Evolutionary conservation across 1,139 yeast genomes (phyloP), one percentile per base, ranked within the genome.

Genomic region (Candida freyschussii): DNA sequence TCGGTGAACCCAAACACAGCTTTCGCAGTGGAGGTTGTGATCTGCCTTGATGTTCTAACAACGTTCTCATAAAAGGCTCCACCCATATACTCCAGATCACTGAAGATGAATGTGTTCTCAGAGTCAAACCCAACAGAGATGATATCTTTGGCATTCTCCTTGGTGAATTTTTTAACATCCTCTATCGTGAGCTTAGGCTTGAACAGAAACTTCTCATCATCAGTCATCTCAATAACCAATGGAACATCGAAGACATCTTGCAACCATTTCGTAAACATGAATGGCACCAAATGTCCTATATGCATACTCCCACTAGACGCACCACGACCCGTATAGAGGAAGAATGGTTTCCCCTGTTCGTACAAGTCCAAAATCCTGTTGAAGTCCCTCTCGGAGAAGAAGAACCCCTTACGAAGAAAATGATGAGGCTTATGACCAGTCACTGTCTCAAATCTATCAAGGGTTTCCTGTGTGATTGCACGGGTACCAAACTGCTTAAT

Each of bases 1-100:
- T 93, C 98, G 50, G 75, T 80, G 69, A 93, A 91, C 5, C 99
- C 99, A 58, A 93, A 93, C n/a, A 91, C 97, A 2, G 97, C 87
- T 58, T 81, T 84, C 12, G 97, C 97, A 17, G 96, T 89, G 13
- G 95, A 81, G 7, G 94, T 84, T 24, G 98, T 93, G 62, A 93
- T 87, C 63, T 85, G 96, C 58, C 97, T 76, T 10, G 96, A 83
- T n/a, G 82, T 81, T 57, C 89, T 75, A 37, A 91, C 95, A 27
- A 93, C 94, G 51, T 86, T 93, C 60, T 87, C 96, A 61, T 91
- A 93, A 55, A 91, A 85, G 2, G 85, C 82, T 17, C 95, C 91
- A 40, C 91, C 87, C 95, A 93, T 85, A 65, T 84, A 91, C 47
- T 80, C 75, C 50, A 89, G 69, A 60, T 93, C 97, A 15, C 95